A percentile compares a stretch with the other conserved stretches of the same genome.
phyloP scores from a whole-genome alignment of 164 flowering plant genomes.

The Echeveria elegans region DNA sequence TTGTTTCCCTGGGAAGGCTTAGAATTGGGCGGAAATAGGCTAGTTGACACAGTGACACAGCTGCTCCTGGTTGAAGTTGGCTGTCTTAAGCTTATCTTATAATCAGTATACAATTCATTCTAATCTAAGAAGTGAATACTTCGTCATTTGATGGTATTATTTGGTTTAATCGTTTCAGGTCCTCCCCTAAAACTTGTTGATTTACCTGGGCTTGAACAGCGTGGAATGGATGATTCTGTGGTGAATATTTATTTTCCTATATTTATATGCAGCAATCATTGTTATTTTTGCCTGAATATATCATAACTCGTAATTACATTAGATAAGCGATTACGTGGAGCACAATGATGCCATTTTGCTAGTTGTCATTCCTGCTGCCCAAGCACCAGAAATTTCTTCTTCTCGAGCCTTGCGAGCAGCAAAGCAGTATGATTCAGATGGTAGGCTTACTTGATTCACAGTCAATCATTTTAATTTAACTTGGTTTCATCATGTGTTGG shows the following conservation, averaged over 20 bases:
- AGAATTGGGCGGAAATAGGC: too few species aligned
- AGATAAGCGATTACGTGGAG: conserved; percentile 47
- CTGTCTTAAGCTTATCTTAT: background rate
- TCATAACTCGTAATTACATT: background rate
- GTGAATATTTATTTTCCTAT: conserved; percentile 24
- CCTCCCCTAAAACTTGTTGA: conserved; percentile 68
- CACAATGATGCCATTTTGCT: conserved; percentile 65
- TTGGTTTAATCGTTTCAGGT: conserved; percentile 28
- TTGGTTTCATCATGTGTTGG: background rate
- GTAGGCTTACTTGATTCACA: conserved; percentile 21
- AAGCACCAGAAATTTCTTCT: conserved; percentile 62
- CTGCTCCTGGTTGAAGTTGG: background rate
- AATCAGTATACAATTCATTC: background rate
- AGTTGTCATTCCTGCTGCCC: conserved; percentile 60
- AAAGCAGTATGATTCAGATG: conserved; percentile 59
- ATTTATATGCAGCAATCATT: background rate
- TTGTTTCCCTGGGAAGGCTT: background rate
- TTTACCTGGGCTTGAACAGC: conserved; percentile 74
- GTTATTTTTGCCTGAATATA: background rate
- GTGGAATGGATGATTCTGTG: conserved; percentile 56
- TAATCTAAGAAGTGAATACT: background rate
- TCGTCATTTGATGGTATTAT: background rate
- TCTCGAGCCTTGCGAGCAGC: conserved; percentile 54
- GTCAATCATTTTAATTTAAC: background rate
- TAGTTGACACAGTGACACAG: background rate